Conservation (phyloP, 1,284 basidiomycete species). For the Cronartium quercuum region DNA sequence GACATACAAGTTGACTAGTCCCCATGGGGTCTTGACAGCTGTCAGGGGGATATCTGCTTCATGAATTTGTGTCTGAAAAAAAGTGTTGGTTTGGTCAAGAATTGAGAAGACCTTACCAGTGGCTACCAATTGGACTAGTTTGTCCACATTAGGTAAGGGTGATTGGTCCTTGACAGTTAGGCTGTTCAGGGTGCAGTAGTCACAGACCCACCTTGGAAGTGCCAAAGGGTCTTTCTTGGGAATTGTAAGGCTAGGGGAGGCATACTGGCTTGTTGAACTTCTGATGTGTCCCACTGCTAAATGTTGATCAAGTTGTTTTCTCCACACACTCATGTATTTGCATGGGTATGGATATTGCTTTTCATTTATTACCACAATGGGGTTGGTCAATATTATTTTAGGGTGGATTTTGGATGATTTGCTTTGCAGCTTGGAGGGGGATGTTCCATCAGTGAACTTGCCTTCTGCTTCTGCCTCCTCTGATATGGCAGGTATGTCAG, state of each 20-base stretch:
- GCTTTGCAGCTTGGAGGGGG: not conserved
- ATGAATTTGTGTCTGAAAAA: conserved; percentile 52
- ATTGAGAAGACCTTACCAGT: conserved; percentile 48
- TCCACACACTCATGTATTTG: conserved; percentile 30
- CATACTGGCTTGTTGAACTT: conserved; percentile 36
- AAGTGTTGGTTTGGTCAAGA: conserved; percentile 53
- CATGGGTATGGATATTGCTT: conserved; percentile 17
- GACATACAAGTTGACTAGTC: conserved; percentile 51
- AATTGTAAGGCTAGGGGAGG: conserved; percentile 2
- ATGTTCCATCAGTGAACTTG: not conserved
- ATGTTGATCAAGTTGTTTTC: conserved; percentile 32
- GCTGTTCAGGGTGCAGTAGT: conserved; percentile 37
- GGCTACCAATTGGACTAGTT: conserved; percentile 15
- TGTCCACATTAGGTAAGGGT: conserved; percentile 38
- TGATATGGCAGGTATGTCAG: conserved; percentile 2
- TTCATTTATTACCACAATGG: conserved; percentile 31
- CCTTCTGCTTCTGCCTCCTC: not conserved
- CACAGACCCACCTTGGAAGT: conserved; percentile 39
- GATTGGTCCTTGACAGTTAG: conserved; percentile 40
- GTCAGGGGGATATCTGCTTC: conserved; percentile 49
- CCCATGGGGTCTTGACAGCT: conserved; percentile 50
- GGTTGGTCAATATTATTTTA: conserved; percentile 4
- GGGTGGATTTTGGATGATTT: not conserved
- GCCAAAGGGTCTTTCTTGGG: conserved; percentile 40
- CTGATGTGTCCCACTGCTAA: conserved; percentile 26